Evolutionary conservation across 2,329 filamentous ascomycete species (phyloP), one percentile per base, ranked within the genome.

Genomic region (Nemania diffusa): DNA sequence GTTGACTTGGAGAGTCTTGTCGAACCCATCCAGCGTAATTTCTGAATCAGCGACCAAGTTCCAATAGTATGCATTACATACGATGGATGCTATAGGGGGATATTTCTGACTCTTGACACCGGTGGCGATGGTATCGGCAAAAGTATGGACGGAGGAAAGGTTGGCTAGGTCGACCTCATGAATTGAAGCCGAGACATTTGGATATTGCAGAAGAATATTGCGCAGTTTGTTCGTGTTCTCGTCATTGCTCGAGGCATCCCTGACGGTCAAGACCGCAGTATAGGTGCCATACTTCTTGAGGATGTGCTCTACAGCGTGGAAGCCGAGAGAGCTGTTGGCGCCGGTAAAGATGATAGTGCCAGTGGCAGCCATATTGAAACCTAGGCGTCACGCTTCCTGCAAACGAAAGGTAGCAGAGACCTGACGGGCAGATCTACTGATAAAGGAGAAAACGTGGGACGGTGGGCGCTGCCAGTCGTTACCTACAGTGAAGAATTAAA

Each of bases 1-100:
- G 53, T 71, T 74, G 5, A 82, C 75, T 66, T 81, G 79, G n/a
- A 83, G 75, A 1, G 78, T 79, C 51, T 78, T 77, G 44, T 83
- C 81, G 32, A 75, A 79, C 11, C 76, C 74, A 62, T 81, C 80
- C 0, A 46, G 58, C 0, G 79, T 80, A 13, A 75, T 63, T 32
- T 79, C 74, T 3, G 75, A 62, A 5, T 75, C 73, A 2, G 62
- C 62, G 20, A 74, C 71, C 0, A 82, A 72, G 22, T 79, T 79
- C 75, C 78, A 80, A 29, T 77, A 76, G 57, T 73, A 77, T 2
- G 81, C 80, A 57, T 81, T 82, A 68, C 79, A 81, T n/a, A 82
- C 62, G 34, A 82, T 78, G 8, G 75, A 67, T 17, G 70, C 65
- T 17, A 82, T 66, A 5, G 63, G 76, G 0, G 78, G 77, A 11